These are phyloP conservation scores for Saccharomyces cerevisiae DNA, from an alignment of 805 yeast species.

Conservation along the genomic window DNA sequence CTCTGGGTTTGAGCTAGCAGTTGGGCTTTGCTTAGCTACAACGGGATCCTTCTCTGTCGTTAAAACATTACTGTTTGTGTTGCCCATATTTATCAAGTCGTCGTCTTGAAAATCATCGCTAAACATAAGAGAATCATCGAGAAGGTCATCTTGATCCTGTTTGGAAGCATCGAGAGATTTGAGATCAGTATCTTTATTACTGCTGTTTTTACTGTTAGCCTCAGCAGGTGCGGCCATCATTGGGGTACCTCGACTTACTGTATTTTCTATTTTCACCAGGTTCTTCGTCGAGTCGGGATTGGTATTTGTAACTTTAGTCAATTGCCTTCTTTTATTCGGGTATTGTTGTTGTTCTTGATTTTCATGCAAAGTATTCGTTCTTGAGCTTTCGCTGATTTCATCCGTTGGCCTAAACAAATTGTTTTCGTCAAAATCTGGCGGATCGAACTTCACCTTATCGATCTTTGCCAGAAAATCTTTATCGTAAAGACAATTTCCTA, in stretches of 20 bases:
- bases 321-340: conserved; percentile 20
- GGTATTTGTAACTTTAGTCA: conserved; percentile 10
- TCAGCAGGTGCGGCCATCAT: conserved; percentile 3
- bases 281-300: neutral
- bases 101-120: conserved; percentile 40
- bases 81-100: conserved; percentile 32
- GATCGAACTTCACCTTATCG: conserved; percentile 36
- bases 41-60: conserved; percentile 2
- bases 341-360: conserved; percentile 4
- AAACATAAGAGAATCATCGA: conserved; percentile 48
- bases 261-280: neutral
- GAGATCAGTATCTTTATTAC: neutral
- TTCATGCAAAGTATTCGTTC: conserved; percentile 20
- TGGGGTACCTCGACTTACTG: neutral
- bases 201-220: conserved; percentile 2
- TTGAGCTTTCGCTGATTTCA: conserved; percentile 26
- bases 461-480: conserved; percentile 48
- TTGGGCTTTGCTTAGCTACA: neutral
- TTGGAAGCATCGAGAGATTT: neutral
- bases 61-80: neutral
- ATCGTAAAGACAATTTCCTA: conserved; percentile 81
- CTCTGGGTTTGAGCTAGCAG: neutral
- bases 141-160: conserved; percentile 26
- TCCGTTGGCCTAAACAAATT: conserved; percentile 33
- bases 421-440: conserved; percentile 39